phyloP scores from a whole-genome alignment of 495 filamentous ascomycete species.

The Xeromyces bisporus region DNA sequence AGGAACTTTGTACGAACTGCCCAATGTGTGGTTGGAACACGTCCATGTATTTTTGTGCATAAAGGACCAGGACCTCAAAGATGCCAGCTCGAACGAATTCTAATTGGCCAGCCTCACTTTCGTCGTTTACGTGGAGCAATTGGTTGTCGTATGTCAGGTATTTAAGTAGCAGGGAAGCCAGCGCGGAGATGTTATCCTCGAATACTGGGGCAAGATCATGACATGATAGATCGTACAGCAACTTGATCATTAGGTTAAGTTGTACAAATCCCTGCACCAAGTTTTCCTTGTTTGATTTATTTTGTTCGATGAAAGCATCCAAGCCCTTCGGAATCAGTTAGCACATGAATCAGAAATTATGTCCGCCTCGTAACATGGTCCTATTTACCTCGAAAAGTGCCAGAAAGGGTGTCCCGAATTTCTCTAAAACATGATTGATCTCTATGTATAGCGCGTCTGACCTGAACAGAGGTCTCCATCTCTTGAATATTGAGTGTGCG shows the following conservation, averaged over 20 bases:
- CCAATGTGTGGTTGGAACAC: conserved; percentile 64
- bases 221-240: conserved; percentile 89
- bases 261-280: conserved; percentile 64
- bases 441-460: conserved; percentile 84
- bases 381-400: conserved; percentile 57
- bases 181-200: conserved; percentile 60
- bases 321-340: too few relatives aligned
- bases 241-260: conserved; percentile 69
- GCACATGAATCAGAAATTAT: too few relatives aligned
- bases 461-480: conserved; percentile 85
- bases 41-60: conserved; percentile 84
- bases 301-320: conserved; percentile 58
- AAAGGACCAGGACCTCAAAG: conserved; percentile 73
- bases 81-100: conserved; percentile 84
- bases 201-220: conserved; percentile 92
- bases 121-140: conserved; percentile 63
- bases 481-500: conserved; percentile 92
- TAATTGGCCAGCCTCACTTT: conserved; percentile 65
- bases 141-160: conserved; percentile 83
- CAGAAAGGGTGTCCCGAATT: conserved; percentile 69
- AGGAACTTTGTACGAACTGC: conserved; percentile 73
- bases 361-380: too few relatives aligned
- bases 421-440: conserved; percentile 79
- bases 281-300: conserved; percentile 51
- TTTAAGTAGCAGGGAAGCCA: conserved; percentile 70